phyloP scores from a whole-genome alignment of 73 alveolate genomes.

The Paramecium tetraurelia region DNA sequence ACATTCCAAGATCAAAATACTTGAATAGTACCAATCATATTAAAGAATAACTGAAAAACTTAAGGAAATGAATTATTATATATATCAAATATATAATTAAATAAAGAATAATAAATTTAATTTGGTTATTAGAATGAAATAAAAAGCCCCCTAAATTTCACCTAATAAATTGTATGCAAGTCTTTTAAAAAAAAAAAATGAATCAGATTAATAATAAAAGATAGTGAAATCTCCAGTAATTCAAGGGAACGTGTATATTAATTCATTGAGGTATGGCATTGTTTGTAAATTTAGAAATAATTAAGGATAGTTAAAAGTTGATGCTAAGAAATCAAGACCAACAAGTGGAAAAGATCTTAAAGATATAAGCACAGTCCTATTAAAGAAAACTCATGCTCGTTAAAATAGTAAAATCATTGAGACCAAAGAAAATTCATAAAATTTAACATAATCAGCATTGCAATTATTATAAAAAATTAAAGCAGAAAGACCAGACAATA shows the following conservation, averaged over 20 bases:
- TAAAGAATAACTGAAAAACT: background rate
- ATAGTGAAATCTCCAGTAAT: background rate
- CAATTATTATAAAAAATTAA: background rate
- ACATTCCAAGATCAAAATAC: background rate
- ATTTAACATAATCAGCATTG: conserved; percentile 21
- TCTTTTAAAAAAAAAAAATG: conserved; percentile 18
- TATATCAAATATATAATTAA: background rate
- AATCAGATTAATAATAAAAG: background rate
- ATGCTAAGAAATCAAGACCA: conserved; percentile 22
- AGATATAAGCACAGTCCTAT: background rate
- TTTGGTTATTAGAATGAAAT: background rate
- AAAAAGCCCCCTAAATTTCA: background rate
- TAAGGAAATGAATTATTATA: background rate
- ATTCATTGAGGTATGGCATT: background rate
- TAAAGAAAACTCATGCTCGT: conserved; percentile 31
- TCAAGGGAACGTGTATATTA: background rate
- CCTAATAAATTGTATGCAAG: conserved; percentile 27
- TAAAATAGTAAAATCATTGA: conserved; percentile 27
- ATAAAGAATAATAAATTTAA: background rate
- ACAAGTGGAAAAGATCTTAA: background rate
- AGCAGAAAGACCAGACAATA: background rate
- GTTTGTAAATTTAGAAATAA: background rate
- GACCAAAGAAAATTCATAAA: conserved; percentile 4
- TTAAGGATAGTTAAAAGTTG: background rate
- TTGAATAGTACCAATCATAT: background rate